These are phyloP conservation scores for Lolium perenne DNA, from an alignment of 176 grass and related monocot genomes.

Conservation along the genomic window DNA sequence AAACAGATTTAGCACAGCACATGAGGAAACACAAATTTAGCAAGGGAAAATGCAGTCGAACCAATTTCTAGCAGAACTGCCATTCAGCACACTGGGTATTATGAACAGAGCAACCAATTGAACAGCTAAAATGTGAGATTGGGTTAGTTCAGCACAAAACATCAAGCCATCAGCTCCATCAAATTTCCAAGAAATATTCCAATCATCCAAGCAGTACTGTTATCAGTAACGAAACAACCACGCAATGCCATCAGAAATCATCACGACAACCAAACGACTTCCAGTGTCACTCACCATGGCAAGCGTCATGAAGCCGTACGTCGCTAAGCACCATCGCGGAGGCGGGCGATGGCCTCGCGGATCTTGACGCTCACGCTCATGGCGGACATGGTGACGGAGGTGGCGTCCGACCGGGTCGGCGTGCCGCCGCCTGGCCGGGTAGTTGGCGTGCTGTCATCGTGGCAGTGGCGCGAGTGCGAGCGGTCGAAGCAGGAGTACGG, in stretches of 20 bases:
- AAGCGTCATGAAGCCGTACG: too few species aligned
- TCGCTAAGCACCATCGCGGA: slow-evolving; percentile 55
- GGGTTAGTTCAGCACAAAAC: too few species aligned
- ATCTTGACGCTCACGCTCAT: slow-evolving; percentile 55
- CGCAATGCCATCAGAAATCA: background rate
- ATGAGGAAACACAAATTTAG: background rate
- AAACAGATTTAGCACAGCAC: background rate
- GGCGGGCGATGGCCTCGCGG: slow-evolving; percentile 25
- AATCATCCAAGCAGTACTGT: background rate
- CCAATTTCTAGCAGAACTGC: background rate
- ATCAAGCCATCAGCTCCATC: background rate
- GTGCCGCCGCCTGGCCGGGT: background rate
- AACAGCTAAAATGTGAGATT: too few species aligned
- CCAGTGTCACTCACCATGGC: slow-evolving; percentile 45
- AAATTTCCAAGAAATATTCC: background rate
- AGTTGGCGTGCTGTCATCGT: slow-evolving; percentile 2
- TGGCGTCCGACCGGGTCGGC: slow-evolving; percentile 18
- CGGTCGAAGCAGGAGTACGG: too few species aligned
- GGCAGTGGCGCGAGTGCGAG: slow-evolving; percentile 19
- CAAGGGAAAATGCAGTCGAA: background rate
- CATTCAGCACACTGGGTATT: too few species aligned
- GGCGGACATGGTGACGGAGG: slow-evolving; percentile 24
- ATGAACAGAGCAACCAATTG: too few species aligned
- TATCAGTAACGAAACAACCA: background rate
- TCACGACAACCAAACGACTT: background rate